phyloP scores from a whole-genome alignment of 495 filamentous ascomycete genomes.

The Penicillium nucicola region DNA sequence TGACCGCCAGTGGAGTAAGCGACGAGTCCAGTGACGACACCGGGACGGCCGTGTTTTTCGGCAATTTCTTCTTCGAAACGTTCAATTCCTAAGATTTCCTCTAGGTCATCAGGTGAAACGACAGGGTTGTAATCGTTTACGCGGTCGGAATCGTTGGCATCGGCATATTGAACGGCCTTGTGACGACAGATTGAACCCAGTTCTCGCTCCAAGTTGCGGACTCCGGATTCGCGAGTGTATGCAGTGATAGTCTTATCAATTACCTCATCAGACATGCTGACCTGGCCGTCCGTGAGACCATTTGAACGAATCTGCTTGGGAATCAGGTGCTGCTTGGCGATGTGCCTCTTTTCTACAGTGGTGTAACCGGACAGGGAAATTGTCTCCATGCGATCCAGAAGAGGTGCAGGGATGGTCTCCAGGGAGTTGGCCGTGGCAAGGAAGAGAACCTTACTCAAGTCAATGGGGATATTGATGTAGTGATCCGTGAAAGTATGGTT shows the following conservation, averaged over 20 bases:
- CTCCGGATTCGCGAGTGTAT: conserved; percentile 97
- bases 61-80: conserved; percentile 95
- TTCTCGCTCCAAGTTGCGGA: conserved; percentile 94
- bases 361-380: conserved; percentile 93
- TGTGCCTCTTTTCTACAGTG: conserved; percentile 95
- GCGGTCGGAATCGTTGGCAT: conserved; percentile 75
- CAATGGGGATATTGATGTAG: conserved; percentile 94
- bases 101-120: conserved; percentile 75
- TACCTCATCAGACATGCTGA: conserved; percentile 74
- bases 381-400: conserved; percentile 98
- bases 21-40: conserved; percentile 94
- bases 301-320: conserved; percentile 88
- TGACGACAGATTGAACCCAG: conserved; percentile 89
- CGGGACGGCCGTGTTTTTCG: conserved; percentile 80
- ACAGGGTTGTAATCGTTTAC: conserved; percentile 68
- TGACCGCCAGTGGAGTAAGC: conserved; percentile 93
- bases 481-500: conserved; percentile 94
- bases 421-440: conserved; percentile 98
- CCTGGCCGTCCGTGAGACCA: conserved; percentile 70
- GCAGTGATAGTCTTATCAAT: conserved; percentile 91
- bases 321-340: conserved; percentile 87
- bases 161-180: conserved; percentile 93
- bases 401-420: conserved; percentile 88
- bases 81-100: conserved; percentile 89
- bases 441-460: conserved; percentile 94